Percentiles rank a stretch among this genome's conserved stretches.
Conservation (phyloP, 345 rosid species). For the Kernera saxatilis region DNA sequence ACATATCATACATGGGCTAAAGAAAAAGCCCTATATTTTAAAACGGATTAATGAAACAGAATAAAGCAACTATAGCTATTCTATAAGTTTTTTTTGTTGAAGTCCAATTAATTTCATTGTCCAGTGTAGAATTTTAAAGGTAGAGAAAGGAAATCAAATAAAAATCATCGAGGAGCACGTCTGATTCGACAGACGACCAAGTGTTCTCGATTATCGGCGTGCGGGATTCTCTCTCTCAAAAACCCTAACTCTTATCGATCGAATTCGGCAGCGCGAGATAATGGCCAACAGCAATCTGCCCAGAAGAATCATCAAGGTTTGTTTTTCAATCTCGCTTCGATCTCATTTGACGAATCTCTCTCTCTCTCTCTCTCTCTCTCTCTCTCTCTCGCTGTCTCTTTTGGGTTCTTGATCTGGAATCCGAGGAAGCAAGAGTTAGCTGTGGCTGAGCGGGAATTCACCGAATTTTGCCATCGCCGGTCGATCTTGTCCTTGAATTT, state of each 20-base stretch:
- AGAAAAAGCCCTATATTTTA: too few species aligned
- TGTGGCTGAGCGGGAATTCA: neutral
- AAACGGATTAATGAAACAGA: too few species aligned
- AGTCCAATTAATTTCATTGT: neutral
- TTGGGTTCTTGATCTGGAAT: neutral
- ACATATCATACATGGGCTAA: too few species aligned
- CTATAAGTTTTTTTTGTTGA: neutral
- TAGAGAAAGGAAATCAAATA: slow-evolving; percentile 7
- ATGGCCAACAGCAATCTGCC: slow-evolving; percentile 98
- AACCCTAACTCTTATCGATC: slow-evolving; percentile 25
- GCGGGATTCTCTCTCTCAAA: neutral
- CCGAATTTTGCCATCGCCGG: neutral
- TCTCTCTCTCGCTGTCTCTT: neutral
- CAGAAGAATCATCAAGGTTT: slow-evolving; percentile 93
- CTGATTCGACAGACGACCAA: slow-evolving; percentile 10
- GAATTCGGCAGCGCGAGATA: neutral
- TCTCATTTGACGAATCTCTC: slow-evolving; percentile 12
- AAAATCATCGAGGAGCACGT: slow-evolving; percentile 21
- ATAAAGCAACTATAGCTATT: neutral
- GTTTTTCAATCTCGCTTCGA: slow-evolving; percentile 8
- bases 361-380: slow-evolving; percentile 3
- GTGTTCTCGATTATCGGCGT: slow-evolving; percentile 3
- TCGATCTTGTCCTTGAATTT: neutral
- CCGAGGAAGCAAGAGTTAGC: neutral
- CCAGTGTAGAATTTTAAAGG: neutral